Evolutionary conservation across 192 early-diverging fungal genomes (phyloP), one percentile per base, ranked within the genome.

Genomic region (Linderina pennispora): DNA sequence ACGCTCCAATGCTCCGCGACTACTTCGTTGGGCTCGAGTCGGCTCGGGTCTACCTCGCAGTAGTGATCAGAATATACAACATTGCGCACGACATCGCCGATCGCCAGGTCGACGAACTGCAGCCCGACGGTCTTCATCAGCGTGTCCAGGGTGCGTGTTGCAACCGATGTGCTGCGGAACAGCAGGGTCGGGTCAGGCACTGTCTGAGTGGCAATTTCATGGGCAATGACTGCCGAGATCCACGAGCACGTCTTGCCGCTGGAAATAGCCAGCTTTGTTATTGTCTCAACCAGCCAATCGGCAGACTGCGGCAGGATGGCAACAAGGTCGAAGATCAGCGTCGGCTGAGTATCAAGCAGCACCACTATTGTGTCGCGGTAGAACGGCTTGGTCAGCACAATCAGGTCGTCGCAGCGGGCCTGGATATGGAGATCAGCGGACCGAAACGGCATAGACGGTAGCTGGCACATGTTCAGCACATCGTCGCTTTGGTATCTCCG

Each of bases 91-190:
- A 83, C 77, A 19, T 76, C 73, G 15, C 83, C 83, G 13, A 87
- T 64, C 28, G 79, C 76, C 36, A 79, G 68, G 35, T 87, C 83
- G 5, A 85, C 43, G 24, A 79, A 85, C 25, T 65, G 52, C 26
- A 77, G 65, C 0, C 85, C 81, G 13, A 79, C 56, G 32, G 83
- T 55, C 20, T 80, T 81, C 85, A 87, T 87, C 43, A 83, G 77
- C 6, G 76, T 72, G 57, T 87, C 85, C 23, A 85, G 58, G 7
- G 80, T 77, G 19, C 82, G 81, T 1, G 85, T 87, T 20, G 80
- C 56, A 14, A 84, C 65, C 11, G 85, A 80, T 13, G 83, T 71
- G 15, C 81, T 80, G 38, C 84, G 73, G 35, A 75, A 75, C 20
- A 75, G 18, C 19, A 75, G 48, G 1, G 60, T 48, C 1, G 65